These are phyloP conservation scores for Solidago caesia DNA, from an alignment of 129 eudicot species.

Conservation along the genomic window DNA sequence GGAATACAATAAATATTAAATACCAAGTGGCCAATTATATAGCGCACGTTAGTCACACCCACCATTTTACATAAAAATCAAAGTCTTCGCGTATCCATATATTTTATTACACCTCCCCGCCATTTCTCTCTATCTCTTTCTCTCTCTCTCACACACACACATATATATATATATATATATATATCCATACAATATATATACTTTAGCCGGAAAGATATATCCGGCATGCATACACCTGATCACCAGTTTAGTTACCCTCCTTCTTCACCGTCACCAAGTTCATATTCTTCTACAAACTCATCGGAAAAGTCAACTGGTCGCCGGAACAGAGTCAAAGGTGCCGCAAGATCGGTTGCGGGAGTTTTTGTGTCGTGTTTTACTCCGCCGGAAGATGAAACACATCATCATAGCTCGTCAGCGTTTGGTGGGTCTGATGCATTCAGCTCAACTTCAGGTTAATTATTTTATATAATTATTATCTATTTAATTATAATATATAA, in stretches of 20 bases:
- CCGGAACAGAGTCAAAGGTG: slow-evolving; percentile 49
- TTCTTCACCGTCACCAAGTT: slow-evolving; percentile 44
- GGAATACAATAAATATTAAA: slow-evolving; percentile 22
- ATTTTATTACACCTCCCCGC: slow-evolving; percentile 38
- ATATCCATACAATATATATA: slow-evolving; percentile 26
- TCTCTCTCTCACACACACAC: not conserved
- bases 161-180: not conserved
- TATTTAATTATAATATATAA: not conserved
- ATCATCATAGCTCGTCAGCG: slow-evolving; percentile 27
- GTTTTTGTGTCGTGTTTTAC: slow-evolving; percentile 69
- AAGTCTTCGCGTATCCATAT: slow-evolving; percentile 21
- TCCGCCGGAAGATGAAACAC: slow-evolving; percentile 52
- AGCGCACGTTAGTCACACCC: slow-evolving; percentile 41
- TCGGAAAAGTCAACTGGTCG: slow-evolving; percentile 43
- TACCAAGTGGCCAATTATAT: slow-evolving; percentile 15
- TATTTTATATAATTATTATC: not conserved
- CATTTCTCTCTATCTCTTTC: slow-evolving; percentile 25
- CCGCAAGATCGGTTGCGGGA: slow-evolving; percentile 64
- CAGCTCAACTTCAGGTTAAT: slow-evolving; percentile 32
- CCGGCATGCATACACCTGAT: slow-evolving; percentile 37
- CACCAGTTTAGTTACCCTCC: slow-evolving; percentile 29
- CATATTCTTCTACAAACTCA: slow-evolving; percentile 41
- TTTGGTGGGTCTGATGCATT: slow-evolving; percentile 39
- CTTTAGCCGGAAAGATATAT: slow-evolving; percentile 42
- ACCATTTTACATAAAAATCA: slow-evolving; percentile 26